phyloP scores from a whole-genome alignment of 345 rosid species.

The Eucalyptus rudis region DNA sequence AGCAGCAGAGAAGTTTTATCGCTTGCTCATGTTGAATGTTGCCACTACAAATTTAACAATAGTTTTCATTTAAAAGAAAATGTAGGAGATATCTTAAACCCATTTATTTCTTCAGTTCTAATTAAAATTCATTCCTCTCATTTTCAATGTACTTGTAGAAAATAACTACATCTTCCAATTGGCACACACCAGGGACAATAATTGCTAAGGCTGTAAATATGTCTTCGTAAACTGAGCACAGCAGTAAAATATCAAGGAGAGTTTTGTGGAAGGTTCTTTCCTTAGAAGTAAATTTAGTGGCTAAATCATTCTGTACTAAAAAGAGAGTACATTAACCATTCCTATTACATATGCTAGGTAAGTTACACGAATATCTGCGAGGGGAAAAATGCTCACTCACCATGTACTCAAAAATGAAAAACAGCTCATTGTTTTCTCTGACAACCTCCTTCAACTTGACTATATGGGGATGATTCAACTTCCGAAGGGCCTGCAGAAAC shows the following conservation, averaged over 20 bases:
- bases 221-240: not conserved
- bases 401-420: conserved; percentile 94
- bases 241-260: not conserved
- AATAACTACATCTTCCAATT: not conserved
- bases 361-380: not conserved
- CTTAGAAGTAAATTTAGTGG: not conserved
- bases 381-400: conserved; percentile 20
- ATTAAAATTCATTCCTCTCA: not conserved
- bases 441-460: conserved; percentile 91
- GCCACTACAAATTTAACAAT: not conserved
- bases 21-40: not conserved
- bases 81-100: not conserved
- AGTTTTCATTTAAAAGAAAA: not conserved
- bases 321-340: not conserved
- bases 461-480: conserved; percentile 74
- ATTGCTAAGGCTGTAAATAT: not conserved
- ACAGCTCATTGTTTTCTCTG: conserved; percentile 73
- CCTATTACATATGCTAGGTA: not conserved
- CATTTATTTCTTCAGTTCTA: not conserved
- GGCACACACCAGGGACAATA: not conserved
- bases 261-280: not conserved
- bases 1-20: not conserved
- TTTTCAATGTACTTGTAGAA: not conserved
- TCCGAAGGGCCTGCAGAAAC: conserved; percentile 71
- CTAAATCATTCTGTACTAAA: not conserved